These are phyloP conservation scores for Physcomitrium patens DNA, from an alignment of 225 moss, liverwort and hornwort species.

Conservation along the genomic window DNA sequence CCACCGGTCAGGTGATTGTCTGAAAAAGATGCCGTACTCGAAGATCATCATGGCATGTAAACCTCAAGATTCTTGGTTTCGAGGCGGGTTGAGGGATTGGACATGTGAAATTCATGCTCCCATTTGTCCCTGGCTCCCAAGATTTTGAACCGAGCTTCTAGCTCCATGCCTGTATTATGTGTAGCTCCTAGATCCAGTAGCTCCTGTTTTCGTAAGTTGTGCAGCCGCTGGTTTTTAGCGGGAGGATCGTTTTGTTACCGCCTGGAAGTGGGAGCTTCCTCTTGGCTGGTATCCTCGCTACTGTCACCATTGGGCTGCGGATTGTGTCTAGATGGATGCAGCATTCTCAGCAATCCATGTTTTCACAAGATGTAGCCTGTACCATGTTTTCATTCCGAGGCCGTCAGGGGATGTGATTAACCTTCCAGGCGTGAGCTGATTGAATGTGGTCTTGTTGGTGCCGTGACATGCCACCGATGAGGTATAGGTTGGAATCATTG, in stretches of 20 bases:
- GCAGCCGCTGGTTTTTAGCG: constrained; percentile 3
- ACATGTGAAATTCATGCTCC: not conserved
- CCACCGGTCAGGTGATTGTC: constrained; percentile 63
- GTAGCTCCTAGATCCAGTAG: not conserved
- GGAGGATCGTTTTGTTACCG: constrained; percentile 29
- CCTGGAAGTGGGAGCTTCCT: not conserved
- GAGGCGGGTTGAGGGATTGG: not conserved
- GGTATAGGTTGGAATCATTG: not conserved
- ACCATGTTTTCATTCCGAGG: constrained; percentile 28
- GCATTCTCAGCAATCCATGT: too few relatives aligned
- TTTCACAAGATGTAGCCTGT: not conserved
- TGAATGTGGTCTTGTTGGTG: constrained; percentile 24
- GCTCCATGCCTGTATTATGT: not conserved
- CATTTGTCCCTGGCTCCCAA: too few relatives aligned
- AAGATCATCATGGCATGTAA: not conserved
- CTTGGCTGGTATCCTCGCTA: not conserved
- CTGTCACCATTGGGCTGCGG: constrained; percentile 25
- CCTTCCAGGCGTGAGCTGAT: constrained; percentile 40
- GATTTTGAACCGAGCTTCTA: too few relatives aligned
- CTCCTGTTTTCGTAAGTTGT: not conserved
- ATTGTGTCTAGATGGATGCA: constrained; percentile 32
- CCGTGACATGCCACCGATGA: constrained; percentile 25
- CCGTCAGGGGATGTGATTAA: constrained; percentile 33
- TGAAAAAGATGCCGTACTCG: constrained; percentile 16
- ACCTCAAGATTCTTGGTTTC: not conserved